Evolutionary conservation across 2,329 filamentous ascomycete genomes (phyloP).

Genomic region (Sphaerulina vaccinii): DNA sequence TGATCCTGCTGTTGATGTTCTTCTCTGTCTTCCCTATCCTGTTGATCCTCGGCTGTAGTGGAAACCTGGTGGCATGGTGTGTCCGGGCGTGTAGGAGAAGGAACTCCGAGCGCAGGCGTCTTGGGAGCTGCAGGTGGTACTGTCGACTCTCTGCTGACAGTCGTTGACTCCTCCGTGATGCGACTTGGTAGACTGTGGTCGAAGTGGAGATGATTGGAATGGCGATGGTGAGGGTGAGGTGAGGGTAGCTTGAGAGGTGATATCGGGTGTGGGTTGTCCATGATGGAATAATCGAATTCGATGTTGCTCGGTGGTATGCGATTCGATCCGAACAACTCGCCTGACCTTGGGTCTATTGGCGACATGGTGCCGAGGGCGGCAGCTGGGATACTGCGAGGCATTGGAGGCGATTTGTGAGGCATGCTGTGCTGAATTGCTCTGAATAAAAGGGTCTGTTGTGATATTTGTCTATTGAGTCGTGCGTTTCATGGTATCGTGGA

Average conservation of each 20-base stretch:
- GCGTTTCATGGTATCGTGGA: neutral
- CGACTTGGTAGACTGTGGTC: no score
- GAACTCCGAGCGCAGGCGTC: no score
- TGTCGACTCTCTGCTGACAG: no score
- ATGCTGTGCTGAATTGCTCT: neutral
- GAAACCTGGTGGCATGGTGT: no score
- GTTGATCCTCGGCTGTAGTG: no score
- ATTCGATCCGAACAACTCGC: neutral
- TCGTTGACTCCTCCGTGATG: no score
- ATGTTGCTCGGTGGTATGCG: slow-evolving; percentile 2
- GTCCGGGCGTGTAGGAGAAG: no score
- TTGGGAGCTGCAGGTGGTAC: no score
- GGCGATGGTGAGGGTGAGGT: neutral
- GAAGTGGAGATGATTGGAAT: no score
- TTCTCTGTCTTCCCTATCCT: no score
- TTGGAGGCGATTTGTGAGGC: neutral
- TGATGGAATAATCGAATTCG: slow-evolving; percentile 2
- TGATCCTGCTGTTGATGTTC: no score
- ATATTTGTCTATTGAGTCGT: neutral
- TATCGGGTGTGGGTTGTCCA: neutral
- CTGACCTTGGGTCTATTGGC: neutral
- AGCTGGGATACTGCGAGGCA: neutral
- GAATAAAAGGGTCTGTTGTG: neutral
- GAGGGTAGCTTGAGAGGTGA: slow-evolving; percentile 5
- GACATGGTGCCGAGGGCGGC: slow-evolving; percentile 3